Percentiles rank a stretch among this genome's conserved stretches.
phyloP scores from a whole-genome alignment of 2,329 filamentous ascomycete genomes.

The Epichloe amarillans region DNA sequence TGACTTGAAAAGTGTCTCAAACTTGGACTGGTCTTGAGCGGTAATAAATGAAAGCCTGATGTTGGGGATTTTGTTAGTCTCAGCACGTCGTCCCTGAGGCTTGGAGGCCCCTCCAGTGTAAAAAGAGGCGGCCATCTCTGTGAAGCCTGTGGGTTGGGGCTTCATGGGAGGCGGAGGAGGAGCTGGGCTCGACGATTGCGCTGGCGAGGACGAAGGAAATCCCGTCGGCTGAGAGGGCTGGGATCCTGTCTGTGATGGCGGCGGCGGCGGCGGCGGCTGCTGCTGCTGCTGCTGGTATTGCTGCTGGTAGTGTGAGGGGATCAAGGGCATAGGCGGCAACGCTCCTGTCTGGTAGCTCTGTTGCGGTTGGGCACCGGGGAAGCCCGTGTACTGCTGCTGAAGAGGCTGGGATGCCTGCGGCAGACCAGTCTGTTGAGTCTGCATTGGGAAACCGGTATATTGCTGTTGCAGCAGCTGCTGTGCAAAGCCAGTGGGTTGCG shows the following conservation, averaged over 20 bases:
- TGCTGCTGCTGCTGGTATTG: constrained; percentile 42
- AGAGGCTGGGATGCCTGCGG: constrained; percentile 44
- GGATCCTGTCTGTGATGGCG: constrained; percentile 20
- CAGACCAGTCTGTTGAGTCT: constrained; percentile 31
- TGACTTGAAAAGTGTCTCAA: constrained; percentile 94
- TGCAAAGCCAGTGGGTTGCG: constrained; percentile 48
- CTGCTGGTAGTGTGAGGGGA: constrained; percentile 46
- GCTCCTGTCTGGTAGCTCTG: constrained; percentile 48
- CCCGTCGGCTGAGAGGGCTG: constrained; percentile 30
- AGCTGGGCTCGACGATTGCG: constrained; percentile 34
- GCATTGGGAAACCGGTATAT: constrained; percentile 46
- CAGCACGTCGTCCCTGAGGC: constrained; percentile 30
- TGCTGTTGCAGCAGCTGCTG: constrained; percentile 39
- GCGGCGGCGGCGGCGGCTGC: constrained; percentile 37
- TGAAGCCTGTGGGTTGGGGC: constrained; percentile 52
- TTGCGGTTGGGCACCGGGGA: constrained; percentile 37
- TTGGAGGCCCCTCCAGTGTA: constrained; percentile 35
- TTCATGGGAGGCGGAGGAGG: constrained; percentile 48
- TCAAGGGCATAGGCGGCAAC: constrained; percentile 43
- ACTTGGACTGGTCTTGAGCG: constrained; percentile 86
- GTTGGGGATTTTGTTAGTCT: constrained; percentile 70
- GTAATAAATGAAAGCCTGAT: constrained; percentile 94
- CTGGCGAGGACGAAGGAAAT: constrained; percentile 31
- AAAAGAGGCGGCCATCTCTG: constrained; percentile 54
- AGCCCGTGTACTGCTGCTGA: constrained; percentile 58